These are phyloP conservation scores for Gyromitra esculenta DNA, from an alignment of 2,329 filamentous ascomycete genomes.

Conservation along the genomic window DNA sequence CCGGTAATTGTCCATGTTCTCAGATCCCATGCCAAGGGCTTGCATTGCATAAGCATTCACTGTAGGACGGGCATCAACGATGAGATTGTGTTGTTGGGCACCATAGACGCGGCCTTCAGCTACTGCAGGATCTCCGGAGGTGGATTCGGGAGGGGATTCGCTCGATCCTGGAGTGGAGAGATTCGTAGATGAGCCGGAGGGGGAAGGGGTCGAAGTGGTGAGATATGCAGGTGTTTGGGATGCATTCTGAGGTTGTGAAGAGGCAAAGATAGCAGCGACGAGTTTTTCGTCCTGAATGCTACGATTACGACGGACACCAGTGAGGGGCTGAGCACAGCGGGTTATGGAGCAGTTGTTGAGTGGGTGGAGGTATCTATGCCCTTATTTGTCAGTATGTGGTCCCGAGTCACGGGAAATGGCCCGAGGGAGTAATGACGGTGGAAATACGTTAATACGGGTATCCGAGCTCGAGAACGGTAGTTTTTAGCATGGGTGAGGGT, in stretches of 20 bases:
- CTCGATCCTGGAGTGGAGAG: slow-evolving; percentile 57
- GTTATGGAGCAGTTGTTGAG: slow-evolving; percentile 98
- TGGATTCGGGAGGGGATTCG: slow-evolving; percentile 58
- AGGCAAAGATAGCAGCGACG: slow-evolving; percentile 89
- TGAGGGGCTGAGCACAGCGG: slow-evolving; percentile 88
- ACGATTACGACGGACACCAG: slow-evolving; percentile 84
- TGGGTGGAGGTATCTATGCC: slow-evolving; percentile 79
- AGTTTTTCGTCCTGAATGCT: slow-evolving; percentile 97
- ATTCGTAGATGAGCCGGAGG: slow-evolving; percentile 55
- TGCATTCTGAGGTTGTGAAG: slow-evolving; percentile 66
- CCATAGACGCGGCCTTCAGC: slow-evolving; percentile 78
- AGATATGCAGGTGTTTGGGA: slow-evolving; percentile 60
- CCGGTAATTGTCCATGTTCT: slow-evolving; percentile 97
- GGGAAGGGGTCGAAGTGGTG: slow-evolving; percentile 61
- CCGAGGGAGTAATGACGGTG: slow-evolving; percentile 67
- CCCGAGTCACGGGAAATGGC: background rate
- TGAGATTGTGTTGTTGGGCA: slow-evolving; percentile 90
- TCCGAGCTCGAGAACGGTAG: slow-evolving; percentile 87
- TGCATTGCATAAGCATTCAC: slow-evolving; percentile 97
- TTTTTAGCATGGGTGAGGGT: slow-evolving; percentile 90
- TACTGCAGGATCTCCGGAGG: slow-evolving; percentile 50
- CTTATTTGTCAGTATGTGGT: slow-evolving; percentile 43
- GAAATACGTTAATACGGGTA: slow-evolving; percentile 89
- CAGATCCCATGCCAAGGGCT: slow-evolving; percentile 88
- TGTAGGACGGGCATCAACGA: slow-evolving; percentile 92